A percentile compares a stretch with the other conserved stretches of the same genome.
phyloP scores from a whole-genome alignment of 192 early-diverging fungal genomes.

The Backusella australiensis region DNA sequence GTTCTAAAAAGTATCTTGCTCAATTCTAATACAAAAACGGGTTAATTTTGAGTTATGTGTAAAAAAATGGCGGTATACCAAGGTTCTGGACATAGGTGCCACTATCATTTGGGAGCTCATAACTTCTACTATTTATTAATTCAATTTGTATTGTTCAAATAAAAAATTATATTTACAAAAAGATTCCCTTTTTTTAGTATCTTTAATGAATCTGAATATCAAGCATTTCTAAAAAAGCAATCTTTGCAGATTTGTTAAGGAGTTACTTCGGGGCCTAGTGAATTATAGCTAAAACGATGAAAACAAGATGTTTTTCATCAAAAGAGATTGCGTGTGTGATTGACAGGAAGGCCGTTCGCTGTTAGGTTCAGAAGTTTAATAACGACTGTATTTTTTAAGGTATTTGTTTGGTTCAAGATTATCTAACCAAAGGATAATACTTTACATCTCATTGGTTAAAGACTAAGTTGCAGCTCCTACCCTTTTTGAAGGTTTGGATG shows the following conservation, averaged over 20 bases:
- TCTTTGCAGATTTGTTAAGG: no score
- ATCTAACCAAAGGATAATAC: background rate
- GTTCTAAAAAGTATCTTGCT: slow-evolving; percentile 54
- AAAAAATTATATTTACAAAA: background rate
- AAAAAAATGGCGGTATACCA: slow-evolving; percentile 28
- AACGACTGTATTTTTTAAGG: background rate
- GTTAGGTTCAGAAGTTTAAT: background rate
- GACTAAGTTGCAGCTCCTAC: background rate
- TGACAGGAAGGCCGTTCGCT: background rate
- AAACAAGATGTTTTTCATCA: no score
- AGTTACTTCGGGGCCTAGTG: no score
- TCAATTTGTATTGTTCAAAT: slow-evolving; percentile 11
- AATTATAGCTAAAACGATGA: no score
- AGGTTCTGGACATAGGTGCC: slow-evolving; percentile 33
- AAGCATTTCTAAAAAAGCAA: no score
- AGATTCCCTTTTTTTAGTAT: background rate
- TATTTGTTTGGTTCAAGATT: background rate
- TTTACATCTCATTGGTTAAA: background rate
- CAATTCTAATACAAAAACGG: background rate
- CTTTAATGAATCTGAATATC: no score
- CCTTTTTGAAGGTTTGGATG: background rate
- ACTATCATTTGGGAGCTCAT: slow-evolving; percentile 32
- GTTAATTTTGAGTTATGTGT: slow-evolving; percentile 10
- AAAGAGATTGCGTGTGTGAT: no score
- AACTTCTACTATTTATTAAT: background rate